Conservation (phyloP, 2,329 filamentous ascomycete species). For the Colletotrichum lentis region DNA sequence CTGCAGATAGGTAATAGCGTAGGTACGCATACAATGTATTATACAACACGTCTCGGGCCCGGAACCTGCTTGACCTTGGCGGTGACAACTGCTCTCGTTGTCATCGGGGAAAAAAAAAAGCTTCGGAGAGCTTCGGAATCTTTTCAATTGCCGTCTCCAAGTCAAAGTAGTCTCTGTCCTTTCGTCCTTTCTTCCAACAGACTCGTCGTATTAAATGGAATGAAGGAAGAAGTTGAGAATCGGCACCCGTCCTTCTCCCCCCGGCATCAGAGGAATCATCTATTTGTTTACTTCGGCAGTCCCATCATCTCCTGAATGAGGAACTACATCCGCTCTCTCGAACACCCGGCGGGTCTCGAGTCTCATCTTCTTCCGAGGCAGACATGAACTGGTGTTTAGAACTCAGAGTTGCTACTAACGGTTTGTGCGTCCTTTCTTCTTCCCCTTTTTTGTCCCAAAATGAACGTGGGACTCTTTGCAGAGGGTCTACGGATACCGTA, state of each 20-base stretch:
- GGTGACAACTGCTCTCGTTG: background rate
- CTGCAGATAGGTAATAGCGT: background rate
- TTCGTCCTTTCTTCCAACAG: background rate
- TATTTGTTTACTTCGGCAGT: no score
- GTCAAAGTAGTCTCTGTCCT: no score
- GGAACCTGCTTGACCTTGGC: background rate
- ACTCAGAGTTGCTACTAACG: no score
- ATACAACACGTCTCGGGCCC: background rate
- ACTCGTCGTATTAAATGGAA: background rate
- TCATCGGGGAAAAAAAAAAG: background rate
- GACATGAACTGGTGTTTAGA: background rate
- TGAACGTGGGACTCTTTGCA: no score
- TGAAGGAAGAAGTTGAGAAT: background rate
- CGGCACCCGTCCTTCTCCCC: no score
- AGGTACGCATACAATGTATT: no score
- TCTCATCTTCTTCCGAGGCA: constrained; percentile 31
- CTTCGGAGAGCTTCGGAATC: background rate
- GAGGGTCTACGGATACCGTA: no score
- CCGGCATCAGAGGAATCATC: no score
- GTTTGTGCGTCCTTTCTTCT: no score
- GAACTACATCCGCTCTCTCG: constrained; percentile 47
- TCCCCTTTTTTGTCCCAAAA: no score
- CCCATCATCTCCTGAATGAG: background rate
- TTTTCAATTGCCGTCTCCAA: no score
- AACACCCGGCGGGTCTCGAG: constrained; percentile 59